Evolutionary conservation across 2,329 filamentous ascomycete species (phyloP).

Genomic region (Penicillium palitans): DNA sequence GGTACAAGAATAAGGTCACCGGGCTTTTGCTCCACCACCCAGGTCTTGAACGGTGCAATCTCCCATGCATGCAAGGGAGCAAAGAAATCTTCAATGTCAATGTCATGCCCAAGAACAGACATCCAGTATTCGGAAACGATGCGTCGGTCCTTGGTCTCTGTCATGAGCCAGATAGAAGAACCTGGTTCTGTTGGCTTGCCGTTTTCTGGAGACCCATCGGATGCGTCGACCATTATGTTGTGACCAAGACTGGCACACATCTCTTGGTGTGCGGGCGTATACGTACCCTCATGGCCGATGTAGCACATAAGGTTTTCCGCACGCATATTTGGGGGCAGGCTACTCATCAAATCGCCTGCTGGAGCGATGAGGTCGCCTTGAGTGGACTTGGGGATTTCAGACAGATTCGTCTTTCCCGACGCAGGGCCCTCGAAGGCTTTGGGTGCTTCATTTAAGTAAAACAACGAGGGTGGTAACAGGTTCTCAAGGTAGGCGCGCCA

Average conservation of each 20-base stretch:
- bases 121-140: constrained; percentile 92
- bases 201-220: constrained; percentile 60
- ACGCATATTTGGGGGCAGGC: constrained; percentile 79
- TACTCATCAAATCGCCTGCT: constrained; percentile 93
- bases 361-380: constrained; percentile 62
- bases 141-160: constrained; percentile 86
- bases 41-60: constrained; percentile 87
- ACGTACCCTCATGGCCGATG: constrained; percentile 94
- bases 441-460: constrained; percentile 84
- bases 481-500: constrained; percentile 81
- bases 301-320: constrained; percentile 99
- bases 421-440: constrained; percentile 58
- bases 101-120: constrained; percentile 89
- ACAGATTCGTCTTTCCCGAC: constrained; percentile 46
- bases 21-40: constrained; percentile 83
- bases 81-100: constrained; percentile 96
- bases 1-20: constrained; percentile 95
- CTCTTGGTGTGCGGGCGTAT: constrained; percentile 90
- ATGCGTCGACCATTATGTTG: constrained; percentile 97
- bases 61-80: constrained; percentile 95
- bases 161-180: constrained; percentile 99
- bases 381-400: constrained; percentile 47
- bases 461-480: constrained; percentile 76
- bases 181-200: constrained; percentile 73
- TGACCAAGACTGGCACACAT: constrained; percentile 97